These are phyloP conservation scores for Pulicaria dysenterica DNA, from an alignment of 129 eudicot species.

Conservation along the genomic window DNA sequence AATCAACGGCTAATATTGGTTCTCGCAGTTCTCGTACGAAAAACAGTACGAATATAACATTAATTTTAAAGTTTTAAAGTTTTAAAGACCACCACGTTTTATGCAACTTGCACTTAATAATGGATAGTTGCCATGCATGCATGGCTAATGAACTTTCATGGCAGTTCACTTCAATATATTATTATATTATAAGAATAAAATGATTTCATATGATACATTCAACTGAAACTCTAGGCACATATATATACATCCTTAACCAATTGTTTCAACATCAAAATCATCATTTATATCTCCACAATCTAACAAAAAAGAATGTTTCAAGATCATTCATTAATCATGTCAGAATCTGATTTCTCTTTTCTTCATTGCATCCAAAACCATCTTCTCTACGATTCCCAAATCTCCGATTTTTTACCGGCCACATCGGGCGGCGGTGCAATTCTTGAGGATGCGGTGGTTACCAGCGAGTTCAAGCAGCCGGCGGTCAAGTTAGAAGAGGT, in stretches of 20 bases:
- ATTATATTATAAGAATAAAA: constrained; percentile 1
- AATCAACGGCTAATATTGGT: no score
- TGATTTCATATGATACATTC: not conserved
- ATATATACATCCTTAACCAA: constrained; percentile 30
- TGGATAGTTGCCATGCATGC: constrained; percentile 14
- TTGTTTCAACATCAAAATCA: constrained; percentile 24
- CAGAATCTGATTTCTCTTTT: constrained; percentile 44
- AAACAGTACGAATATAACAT: no score
- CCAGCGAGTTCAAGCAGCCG: constrained; percentile 5
- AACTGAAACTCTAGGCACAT: not conserved
- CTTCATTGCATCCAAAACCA: constrained; percentile 46
- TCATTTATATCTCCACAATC: constrained; percentile 2
- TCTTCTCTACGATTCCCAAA: constrained; percentile 43
- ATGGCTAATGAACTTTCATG: constrained; percentile 27
- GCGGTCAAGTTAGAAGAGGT: constrained; percentile 8
- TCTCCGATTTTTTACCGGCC: constrained; percentile 30
- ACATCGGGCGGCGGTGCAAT: not conserved
- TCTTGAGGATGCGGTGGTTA: not conserved
- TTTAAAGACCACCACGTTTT: constrained; percentile 14
- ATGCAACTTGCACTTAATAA: constrained; percentile 27
- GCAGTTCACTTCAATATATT: constrained; percentile 17
- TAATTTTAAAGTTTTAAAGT: no score
- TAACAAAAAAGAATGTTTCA: constrained; percentile 21
- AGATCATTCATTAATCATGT: constrained; percentile 24
- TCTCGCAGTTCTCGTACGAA: no score